A percentile compares a stretch with the other conserved stretches of the same genome.
Conservation (phyloP, 441 rosid species). For the Theobroma grandiflorum region DNA sequence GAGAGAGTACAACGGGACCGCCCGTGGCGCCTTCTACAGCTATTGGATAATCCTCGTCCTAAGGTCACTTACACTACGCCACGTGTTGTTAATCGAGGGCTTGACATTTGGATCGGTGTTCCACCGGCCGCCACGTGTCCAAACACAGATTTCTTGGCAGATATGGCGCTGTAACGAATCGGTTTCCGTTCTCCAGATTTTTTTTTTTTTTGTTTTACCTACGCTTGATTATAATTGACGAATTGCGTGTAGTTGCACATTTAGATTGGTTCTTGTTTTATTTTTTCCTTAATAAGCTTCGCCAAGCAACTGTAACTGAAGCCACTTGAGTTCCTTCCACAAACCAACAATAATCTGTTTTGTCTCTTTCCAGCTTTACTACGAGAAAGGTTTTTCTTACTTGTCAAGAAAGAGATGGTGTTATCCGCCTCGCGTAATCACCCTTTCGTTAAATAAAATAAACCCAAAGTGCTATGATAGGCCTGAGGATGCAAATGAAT, state of each 20-base stretch:
- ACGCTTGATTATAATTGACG: neutral
- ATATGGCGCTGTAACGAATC: neutral
- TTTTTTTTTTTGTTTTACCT: too few relatives aligned
- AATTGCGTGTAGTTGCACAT: neutral
- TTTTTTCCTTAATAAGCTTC: too few relatives aligned
- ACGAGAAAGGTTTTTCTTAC: neutral
- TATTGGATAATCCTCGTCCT: neutral
- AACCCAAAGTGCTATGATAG: neutral
- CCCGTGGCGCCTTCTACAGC: neutral
- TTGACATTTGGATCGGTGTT: neutral
- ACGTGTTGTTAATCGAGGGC: neutral
- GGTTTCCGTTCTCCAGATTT: neutral
- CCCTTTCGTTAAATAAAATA: neutral
- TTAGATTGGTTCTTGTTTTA: neutral
- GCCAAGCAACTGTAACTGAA: neutral
- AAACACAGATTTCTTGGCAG: neutral
- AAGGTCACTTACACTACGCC: neutral
- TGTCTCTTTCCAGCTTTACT: neutral
- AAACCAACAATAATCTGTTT: neutral
- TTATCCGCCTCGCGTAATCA: neutral
- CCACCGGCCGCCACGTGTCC: neutral
- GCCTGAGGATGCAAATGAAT: too few relatives aligned
- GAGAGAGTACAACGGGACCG: neutral
- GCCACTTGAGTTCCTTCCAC: neutral
- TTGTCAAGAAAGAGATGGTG: too few relatives aligned